Evolutionary conservation across 2,329 filamentous ascomycete species (phyloP).

Genomic region (Alternaria sp.): DNA sequence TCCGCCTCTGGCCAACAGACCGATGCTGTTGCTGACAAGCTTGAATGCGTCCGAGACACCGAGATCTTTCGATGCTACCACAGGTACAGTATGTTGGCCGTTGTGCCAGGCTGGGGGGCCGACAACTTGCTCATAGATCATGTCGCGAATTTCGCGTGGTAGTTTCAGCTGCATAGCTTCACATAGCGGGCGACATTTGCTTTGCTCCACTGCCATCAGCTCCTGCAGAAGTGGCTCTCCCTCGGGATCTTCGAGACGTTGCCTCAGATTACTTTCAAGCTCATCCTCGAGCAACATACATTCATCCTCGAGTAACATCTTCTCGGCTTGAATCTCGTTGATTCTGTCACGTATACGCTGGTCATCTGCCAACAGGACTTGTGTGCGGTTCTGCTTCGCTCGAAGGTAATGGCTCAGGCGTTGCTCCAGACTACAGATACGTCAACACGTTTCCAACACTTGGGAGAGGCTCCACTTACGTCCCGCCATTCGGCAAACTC

Average conservation of each 20-base stretch:
- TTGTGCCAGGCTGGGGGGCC: neutral
- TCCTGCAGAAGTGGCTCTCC: neutral
- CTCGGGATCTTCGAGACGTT: neutral
- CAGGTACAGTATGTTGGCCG: neutral
- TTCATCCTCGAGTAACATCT: neutral
- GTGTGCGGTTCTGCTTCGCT: neutral
- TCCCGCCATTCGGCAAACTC: fast-evolving
- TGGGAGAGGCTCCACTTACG: neutral
- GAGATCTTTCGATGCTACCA: neutral
- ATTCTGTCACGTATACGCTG: neutral
- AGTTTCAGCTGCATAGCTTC: neutral
- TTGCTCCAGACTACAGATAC: neutral
- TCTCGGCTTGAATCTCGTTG: neutral
- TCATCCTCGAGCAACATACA: neutral
- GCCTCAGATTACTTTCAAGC: neutral
- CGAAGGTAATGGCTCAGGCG: neutral
- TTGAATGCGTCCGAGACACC: neutral
- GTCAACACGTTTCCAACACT: neutral
- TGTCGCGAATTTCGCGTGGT: neutral
- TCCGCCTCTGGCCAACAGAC: neutral
- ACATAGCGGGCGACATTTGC: neutral
- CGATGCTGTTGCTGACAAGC: neutral
- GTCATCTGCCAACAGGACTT: neutral
- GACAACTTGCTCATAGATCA: neutral
- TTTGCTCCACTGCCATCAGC: neutral